These are phyloP conservation scores for Leccinum truebloodii DNA, from an alignment of 768 basidiomycete species.

Conservation along the genomic window DNA sequence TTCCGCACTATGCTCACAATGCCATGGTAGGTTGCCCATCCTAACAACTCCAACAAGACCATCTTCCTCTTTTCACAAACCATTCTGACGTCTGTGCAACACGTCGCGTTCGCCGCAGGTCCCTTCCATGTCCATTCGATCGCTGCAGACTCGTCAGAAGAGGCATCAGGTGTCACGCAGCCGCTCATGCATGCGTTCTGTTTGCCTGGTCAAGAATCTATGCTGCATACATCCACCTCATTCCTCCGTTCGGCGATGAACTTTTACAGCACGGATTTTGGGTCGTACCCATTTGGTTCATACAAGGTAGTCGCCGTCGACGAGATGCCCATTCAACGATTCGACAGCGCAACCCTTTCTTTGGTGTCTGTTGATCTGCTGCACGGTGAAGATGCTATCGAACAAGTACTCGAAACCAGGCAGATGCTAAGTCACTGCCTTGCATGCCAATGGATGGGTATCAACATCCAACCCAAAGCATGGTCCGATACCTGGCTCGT, in stretches of 20 bases:
- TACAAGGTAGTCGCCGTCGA: slow-evolving; percentile 95
- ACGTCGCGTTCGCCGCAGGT: slow-evolving; percentile 93
- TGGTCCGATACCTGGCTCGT: slow-evolving; percentile 98
- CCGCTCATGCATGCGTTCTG: slow-evolving; percentile 90
- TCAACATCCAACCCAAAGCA: slow-evolving; percentile 92
- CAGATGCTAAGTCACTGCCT: slow-evolving; percentile 85
- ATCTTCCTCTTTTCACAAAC: slow-evolving; percentile 92
- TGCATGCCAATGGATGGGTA: slow-evolving; percentile 95
- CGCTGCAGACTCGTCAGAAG: slow-evolving; percentile 58
- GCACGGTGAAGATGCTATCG: slow-evolving; percentile 86
- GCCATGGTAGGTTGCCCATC: slow-evolving; percentile 76
- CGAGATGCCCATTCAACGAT: slow-evolving; percentile 76
- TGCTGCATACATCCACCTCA: slow-evolving; percentile 66
- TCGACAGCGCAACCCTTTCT: slow-evolving; percentile 83
- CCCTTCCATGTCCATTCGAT: slow-evolving; percentile 84
- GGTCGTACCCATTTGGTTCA: slow-evolving; percentile 94
- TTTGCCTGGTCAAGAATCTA: slow-evolving; percentile 81
- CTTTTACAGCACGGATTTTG: slow-evolving; percentile 89
- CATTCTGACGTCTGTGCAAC: slow-evolving; percentile 90
- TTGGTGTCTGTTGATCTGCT: slow-evolving; percentile 79
- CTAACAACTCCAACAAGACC: slow-evolving; percentile 89
- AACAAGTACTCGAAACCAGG: slow-evolving; percentile 89
- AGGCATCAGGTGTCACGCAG: slow-evolving; percentile 61
- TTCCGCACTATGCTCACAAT: slow-evolving; percentile 11
- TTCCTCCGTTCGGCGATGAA: slow-evolving; percentile 89